Evolutionary conservation across 2,329 filamentous ascomycete genomes (phyloP).

Genomic region (Trichoderma pleuroti): DNA sequence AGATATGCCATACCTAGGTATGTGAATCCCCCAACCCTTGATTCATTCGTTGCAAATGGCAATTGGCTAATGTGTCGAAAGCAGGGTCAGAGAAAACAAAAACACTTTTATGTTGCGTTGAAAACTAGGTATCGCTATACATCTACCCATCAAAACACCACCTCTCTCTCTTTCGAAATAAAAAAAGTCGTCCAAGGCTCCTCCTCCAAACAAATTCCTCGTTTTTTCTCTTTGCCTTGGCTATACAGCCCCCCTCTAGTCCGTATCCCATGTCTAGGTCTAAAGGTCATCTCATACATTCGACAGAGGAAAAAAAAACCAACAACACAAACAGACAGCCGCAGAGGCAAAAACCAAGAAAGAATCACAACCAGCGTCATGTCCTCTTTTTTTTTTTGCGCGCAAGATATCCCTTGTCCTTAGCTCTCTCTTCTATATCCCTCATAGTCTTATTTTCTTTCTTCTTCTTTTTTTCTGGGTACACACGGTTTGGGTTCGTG

Average conservation of each 20-base stretch:
- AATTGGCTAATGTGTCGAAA: not conserved
- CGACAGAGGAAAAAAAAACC: not conserved
- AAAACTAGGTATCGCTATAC: conserved; percentile 10
- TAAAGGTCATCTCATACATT: conserved; percentile 12
- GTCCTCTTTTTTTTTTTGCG: not conserved
- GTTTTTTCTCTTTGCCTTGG: not conserved
- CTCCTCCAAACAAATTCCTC: not conserved
- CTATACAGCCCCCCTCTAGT: conserved; percentile 13
- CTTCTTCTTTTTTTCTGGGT: not conserved
- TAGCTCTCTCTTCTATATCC: conserved; percentile 6
- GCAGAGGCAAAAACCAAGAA: not conserved
- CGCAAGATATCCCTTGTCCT: conserved; percentile 1
- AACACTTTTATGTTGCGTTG: conserved; percentile 2
- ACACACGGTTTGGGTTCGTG: not conserved
- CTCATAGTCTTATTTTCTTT: not conserved
- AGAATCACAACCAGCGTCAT: not conserved
- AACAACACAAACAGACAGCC: not conserved
- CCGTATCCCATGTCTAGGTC: conserved; percentile 13
- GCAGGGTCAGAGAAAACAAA: not conserved
- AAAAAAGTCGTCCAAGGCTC: not conserved
- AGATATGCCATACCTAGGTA: not conserved
- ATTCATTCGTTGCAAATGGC: not conserved
- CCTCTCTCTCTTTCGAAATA: not conserved
- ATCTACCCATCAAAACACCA: not conserved
- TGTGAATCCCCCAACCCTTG: not conserved